phyloP scores from a whole-genome alignment of 345 rosid genomes.

The Heritiera fomes region DNA sequence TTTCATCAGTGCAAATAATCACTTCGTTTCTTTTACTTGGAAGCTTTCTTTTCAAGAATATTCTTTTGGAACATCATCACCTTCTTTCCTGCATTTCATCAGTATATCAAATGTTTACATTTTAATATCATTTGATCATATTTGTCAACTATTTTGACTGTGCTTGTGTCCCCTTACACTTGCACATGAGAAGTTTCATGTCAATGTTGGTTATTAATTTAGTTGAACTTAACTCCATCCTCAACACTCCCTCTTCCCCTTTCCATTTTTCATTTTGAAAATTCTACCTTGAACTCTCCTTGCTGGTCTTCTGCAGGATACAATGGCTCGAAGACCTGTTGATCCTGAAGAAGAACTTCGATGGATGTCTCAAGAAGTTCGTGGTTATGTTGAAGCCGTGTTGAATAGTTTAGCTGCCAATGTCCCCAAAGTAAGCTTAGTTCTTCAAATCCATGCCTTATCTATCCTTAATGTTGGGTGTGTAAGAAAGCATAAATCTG shows the following conservation, averaged over 20 bases:
- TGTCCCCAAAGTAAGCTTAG: constrained; percentile 70
- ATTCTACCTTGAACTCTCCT: not conserved
- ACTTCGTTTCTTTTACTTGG: constrained; percentile 5
- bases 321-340: constrained; percentile 71
- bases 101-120: not conserved
- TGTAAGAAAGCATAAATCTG: not conserved
- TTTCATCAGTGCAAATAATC: not conserved
- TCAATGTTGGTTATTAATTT: not conserved
- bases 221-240: not conserved
- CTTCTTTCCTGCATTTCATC: not conserved
- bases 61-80: not conserved
- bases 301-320: constrained; percentile 53
- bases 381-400: constrained; percentile 96
- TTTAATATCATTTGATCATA: not conserved
- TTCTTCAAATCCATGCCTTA: not conserved
- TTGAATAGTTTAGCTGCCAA: constrained; percentile 90
- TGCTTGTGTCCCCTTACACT: not conserved
- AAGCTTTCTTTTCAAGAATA: not conserved
- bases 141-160: not conserved
- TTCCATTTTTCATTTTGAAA: not conserved
- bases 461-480: not conserved
- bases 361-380: constrained; percentile 99
- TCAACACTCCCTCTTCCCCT: not conserved
- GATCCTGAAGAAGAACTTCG: constrained; percentile 97
- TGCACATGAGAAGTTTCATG: not conserved